Base-by-base conservation (phyloP, 495 filamentous ascomycete genomes). In the Aspergillus kassunensis region DNA sequence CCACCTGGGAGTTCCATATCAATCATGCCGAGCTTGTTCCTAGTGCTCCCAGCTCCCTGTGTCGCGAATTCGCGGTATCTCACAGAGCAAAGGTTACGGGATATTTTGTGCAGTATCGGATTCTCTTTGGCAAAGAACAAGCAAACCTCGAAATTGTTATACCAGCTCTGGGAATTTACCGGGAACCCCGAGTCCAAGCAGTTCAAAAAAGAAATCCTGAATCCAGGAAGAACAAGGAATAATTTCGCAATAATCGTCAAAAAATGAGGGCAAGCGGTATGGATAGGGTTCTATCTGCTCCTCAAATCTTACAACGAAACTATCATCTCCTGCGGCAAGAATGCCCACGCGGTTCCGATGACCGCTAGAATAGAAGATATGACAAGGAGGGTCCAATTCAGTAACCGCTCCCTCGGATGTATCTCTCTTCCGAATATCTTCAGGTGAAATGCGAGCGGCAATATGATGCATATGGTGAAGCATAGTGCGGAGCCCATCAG, bases 61-160 rank as follows among this genome's bases (percentile, higher is more conserved):
- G 80, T 97, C 45, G 80, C 77, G 11, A 99, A 99, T 61, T 97
- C 95, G 13, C 81, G 93, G 51, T 99, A 97, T 62, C 73, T 97
- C 59, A 84, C 87, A 52, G 84, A 93, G 54, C 67, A 76, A n/a
- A 75, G 80, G 42, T 70, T 99, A 21, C 66, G 76, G 11, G 75
- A 70, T 0, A 90, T 99, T 16, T 86, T 97, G 88, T 66, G 64
- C 30, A 80, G 76, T 48, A 61, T 99, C 25, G 90, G 93, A 4
- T 99, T 90, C 62, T 66, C 64, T 10, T 67, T 83, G 57, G 62
- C 73, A 4, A 72, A 80, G 51, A 78, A 75, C 63, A 96, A 95
- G 68, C 71, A 82, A 51, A 88, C 87, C 2, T 74, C 83, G 24
- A 96, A 96, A 65, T 76, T 99, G 46, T 83, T 91, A 27, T 97